A percentile compares a stretch with the other conserved stretches of the same genome.
These are phyloP conservation scores for Pichia sp. DNA, from an alignment of 1,139 yeast species.

Conservation along the genomic window DNA sequence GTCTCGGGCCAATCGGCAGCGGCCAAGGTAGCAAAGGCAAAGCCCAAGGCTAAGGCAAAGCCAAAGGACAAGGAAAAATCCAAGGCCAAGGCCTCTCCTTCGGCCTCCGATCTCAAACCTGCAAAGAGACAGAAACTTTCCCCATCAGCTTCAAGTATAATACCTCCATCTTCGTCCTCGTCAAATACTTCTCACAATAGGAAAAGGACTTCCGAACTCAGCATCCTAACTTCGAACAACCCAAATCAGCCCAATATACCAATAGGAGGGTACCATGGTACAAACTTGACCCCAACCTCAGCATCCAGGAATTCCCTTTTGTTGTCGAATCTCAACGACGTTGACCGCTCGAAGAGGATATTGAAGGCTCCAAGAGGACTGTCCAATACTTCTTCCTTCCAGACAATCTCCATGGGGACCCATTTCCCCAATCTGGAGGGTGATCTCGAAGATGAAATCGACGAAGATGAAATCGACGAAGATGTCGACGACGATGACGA, in stretches of 20 bases:
- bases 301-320: constrained; percentile 7
- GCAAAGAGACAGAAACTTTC: background rate
- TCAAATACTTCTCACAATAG: background rate
- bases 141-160: background rate
- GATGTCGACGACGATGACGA: constrained; percentile 10
- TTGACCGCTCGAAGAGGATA: constrained; percentile 16
- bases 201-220: constrained; percentile 1
- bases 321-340: background rate
- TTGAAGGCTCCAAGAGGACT: constrained; percentile 23
- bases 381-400: background rate
- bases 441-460: constrained; percentile 8
- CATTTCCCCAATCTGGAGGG: constrained; percentile 5
- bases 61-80: background rate
- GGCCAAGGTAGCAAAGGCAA: background rate
- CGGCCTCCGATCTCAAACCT: background rate
- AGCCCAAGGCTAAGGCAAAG: background rate
- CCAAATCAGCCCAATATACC: background rate
- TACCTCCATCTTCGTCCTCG: background rate
- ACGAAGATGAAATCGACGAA: background rate
- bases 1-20: constrained; percentile 1
- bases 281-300: constrained; percentile 2
- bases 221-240: background rate
- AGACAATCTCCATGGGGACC: background rate
- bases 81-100: background rate
- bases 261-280: background rate